Evolutionary conservation across 1,139 yeast genomes (phyloP), one percentile per base, ranked within the genome.

Genomic region (Nakaseomyces uthaithaninus): DNA sequence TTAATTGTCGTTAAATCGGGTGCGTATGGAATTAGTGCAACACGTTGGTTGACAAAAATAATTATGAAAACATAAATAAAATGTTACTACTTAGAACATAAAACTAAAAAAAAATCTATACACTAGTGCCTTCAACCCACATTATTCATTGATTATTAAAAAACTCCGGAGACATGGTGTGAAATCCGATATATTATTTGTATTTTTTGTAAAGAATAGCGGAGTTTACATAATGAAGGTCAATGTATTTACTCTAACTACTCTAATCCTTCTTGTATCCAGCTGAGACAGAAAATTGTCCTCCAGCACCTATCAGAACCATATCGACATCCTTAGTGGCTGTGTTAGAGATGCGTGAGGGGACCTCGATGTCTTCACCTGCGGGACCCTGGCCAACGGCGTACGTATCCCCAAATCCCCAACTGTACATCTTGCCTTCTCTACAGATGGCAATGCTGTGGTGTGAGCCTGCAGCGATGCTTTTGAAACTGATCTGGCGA

Each of bases 331-430:
- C 74, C 52, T 78, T 83, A 1, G 96, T 86, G 1, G 99, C 98
- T 6, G 97, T 91, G 61, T 91, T 91, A 49, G 78, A 77, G 53
- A 91, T 85, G 59, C 91, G 73, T 0, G 94, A 82, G 36, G 96
- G 96, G 16, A 66, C 66, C 44, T 81, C 95, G 37, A 87, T 80
- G 59, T 89, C 97, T 37, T 84, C 96, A 36, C 85, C 95, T 25
- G 81, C 72, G 7, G 89, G 91, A 8, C 98, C 98, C 45, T 87
- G 77, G 3, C 99, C 99, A 25, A 91, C 80, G 17, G 94, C 98
- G 60, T 85, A 91, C 0, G 95, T 87, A 50, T 89, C 97, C 37
- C 93, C 96, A 59, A 89, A 91, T 1, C 99, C 99, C 99, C 99
- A 91, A 1, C 96, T 75, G 66, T 80, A 91, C 1, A 79, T 84